phyloP scores from a whole-genome alignment of 1,139 yeast species.

The Candida glucosophila region DNA sequence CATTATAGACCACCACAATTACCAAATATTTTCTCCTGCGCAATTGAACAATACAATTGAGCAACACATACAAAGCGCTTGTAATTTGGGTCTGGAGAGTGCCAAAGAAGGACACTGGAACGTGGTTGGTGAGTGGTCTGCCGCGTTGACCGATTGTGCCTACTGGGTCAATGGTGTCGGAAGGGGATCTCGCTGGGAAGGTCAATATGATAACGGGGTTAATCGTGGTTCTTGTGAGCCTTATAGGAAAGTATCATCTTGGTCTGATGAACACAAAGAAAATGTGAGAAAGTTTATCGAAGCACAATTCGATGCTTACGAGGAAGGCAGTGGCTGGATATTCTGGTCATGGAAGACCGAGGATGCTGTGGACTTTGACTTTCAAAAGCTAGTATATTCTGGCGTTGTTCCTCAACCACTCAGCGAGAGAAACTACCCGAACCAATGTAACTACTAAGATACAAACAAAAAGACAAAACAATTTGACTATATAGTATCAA shows the following conservation, averaged over 20 bases:
- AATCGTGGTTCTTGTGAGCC: conserved; percentile 59
- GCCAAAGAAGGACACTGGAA: conserved; percentile 36
- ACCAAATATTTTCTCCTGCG: conserved; percentile 44
- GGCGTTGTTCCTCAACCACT: conserved; percentile 80
- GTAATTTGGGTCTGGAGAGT: conserved; percentile 27
- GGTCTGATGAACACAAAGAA: conserved; percentile 51
- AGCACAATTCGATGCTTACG: conserved; percentile 84
- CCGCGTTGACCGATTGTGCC: conserved; percentile 59
- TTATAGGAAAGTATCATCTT: conserved; percentile 44
- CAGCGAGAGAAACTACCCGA: conserved; percentile 52
- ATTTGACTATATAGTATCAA: too few relatives aligned
- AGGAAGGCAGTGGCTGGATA: conserved; percentile 70
- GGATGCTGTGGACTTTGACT: conserved; percentile 80
- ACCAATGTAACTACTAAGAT: conserved; percentile 49
- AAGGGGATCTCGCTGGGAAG: conserved; percentile 51
- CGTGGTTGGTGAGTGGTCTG: conserved; percentile 58
- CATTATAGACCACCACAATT: conserved; percentile 58
- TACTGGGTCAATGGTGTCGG: conserved; percentile 58
- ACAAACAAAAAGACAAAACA: too few relatives aligned
- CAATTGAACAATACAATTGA: conserved; percentile 31
- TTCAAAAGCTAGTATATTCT: conserved; percentile 43
- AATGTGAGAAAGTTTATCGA: conserved; percentile 69
- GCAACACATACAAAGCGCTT: conserved; percentile 28
- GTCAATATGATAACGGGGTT: conserved; percentile 31
- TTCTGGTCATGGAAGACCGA: conserved; percentile 95